phyloP scores from a whole-genome alignment of 169 alveolate species.

The Eimeria falciformis region DNA sequence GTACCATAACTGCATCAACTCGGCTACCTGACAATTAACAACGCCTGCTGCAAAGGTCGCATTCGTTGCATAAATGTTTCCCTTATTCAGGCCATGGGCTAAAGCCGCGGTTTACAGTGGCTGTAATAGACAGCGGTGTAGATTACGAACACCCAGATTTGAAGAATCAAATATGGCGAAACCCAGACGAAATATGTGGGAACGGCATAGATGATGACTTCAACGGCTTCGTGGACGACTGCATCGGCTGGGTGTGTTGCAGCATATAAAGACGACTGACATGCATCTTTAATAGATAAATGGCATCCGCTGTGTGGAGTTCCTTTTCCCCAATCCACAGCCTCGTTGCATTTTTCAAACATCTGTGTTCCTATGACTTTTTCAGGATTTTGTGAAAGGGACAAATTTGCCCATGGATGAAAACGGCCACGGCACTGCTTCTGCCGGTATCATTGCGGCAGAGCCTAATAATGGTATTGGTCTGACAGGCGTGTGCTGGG shows the following conservation, averaged over 20 bases:
- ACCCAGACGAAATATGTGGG: constrained; percentile 82
- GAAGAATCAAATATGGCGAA: constrained; percentile 82
- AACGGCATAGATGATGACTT: constrained; percentile 82
- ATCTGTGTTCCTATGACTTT: neutral
- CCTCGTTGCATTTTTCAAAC: neutral
- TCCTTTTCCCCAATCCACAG: neutral
- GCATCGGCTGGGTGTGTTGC: constrained; percentile 84
- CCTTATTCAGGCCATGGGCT: constrained; percentile 46
- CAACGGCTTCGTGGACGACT: constrained; percentile 85
- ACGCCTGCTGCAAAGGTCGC: neutral
- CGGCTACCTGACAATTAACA: neutral
- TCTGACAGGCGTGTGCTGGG: constrained; percentile 86
- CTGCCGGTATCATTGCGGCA: constrained; percentile 86
- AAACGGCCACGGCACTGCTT: constrained; percentile 86
- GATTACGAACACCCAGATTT: constrained; percentile 86
- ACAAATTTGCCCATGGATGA: constrained; percentile 82
- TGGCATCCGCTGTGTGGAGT: too few relatives aligned
- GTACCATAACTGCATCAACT: too few relatives aligned
- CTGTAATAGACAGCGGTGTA: constrained; percentile 85
- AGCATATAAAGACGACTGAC: neutral
- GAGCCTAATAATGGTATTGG: constrained; percentile 83
- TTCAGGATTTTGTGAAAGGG: constrained; percentile 83
- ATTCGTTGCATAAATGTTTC: neutral
- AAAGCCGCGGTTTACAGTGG: constrained; percentile 76
- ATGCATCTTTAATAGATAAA: neutral